A percentile compares a stretch with the other conserved stretches of the same genome.
Conservation (phyloP, 208 protist genomes). For the Leishmania mexicana region DNA sequence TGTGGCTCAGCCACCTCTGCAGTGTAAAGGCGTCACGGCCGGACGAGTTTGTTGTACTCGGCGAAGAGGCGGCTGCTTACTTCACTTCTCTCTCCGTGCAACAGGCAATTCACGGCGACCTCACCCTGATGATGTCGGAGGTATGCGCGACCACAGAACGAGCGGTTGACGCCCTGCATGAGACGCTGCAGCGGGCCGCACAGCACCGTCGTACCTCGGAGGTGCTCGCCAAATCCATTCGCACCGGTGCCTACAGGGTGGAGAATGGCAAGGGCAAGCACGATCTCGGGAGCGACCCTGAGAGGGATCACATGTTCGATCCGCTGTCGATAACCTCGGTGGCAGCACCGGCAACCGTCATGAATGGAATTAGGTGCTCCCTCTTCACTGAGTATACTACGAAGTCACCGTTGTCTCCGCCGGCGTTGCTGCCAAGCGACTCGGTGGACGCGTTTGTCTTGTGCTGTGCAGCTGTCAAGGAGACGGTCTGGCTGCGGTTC, state of each 20-base stretch:
- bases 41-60: constrained; percentile 49
- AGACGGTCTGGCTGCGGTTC: constrained; percentile 29
- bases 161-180: constrained; percentile 24
- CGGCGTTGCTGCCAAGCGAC: background rate
- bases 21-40: constrained; percentile 45
- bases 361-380: background rate
- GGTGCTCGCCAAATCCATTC: constrained; percentile 52
- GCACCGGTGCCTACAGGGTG: constrained; percentile 34
- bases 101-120: constrained; percentile 9
- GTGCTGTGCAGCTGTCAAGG: constrained; percentile 31
- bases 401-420: too few species aligned
- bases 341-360: background rate
- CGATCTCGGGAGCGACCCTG: background rate
- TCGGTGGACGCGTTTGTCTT: constrained; percentile 34
- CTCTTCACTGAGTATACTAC: background rate
- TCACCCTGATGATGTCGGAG: constrained; percentile 7
- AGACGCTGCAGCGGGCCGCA: constrained; percentile 27
- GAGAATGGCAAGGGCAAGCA: background rate
- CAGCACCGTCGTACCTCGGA: constrained; percentile 16
- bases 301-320: background rate
- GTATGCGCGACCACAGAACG: constrained; percentile 10
- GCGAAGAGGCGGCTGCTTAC: constrained; percentile 17
- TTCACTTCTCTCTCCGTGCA: background rate
- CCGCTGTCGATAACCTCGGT: background rate
- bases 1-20: constrained; percentile 67